Conservation (phyloP, 495 filamentous ascomycete genomes). For the Penicillium paradoxum region DNA sequence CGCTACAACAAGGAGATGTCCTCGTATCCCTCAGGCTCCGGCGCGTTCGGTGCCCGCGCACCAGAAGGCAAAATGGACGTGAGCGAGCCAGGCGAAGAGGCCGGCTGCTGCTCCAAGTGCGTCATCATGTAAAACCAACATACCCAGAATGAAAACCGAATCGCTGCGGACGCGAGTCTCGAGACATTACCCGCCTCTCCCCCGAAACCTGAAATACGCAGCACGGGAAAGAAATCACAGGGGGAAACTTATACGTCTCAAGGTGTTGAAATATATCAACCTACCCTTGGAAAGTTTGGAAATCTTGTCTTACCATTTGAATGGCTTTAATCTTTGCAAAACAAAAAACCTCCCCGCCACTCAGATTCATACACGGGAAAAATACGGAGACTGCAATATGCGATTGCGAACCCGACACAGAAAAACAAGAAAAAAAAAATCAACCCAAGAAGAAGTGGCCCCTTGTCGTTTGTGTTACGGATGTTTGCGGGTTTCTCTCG, state of each 20-base stretch:
- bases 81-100: constrained; percentile 60
- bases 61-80: constrained; percentile 72
- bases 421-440: constrained; percentile 9
- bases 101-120: constrained; percentile 83
- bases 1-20: constrained; percentile 98
- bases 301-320: constrained; percentile 8
- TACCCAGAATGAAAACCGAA: constrained; percentile 4
- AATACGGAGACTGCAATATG: constrained; percentile 11
- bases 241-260: neutral
- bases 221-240: neutral
- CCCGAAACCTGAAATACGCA: neutral
- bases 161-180: neutral
- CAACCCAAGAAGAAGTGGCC: constrained; percentile 12
- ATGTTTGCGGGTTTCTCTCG: constrained; percentile 26
- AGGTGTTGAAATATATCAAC: neutral
- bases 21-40: constrained; percentile 65
- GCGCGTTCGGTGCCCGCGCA: constrained; percentile 54
- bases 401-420: constrained; percentile 6
- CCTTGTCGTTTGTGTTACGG: constrained; percentile 19
- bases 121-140: constrained; percentile 72
- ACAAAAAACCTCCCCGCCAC: neutral
- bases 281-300: constrained; percentile 1
- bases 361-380: constrained; percentile 14
- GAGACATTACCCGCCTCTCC: neutral
- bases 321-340: constrained; percentile 8